Base-by-base conservation (phyloP, 2,329 filamentous ascomycete genomes). In the Aureobasidium sp. region DNA sequence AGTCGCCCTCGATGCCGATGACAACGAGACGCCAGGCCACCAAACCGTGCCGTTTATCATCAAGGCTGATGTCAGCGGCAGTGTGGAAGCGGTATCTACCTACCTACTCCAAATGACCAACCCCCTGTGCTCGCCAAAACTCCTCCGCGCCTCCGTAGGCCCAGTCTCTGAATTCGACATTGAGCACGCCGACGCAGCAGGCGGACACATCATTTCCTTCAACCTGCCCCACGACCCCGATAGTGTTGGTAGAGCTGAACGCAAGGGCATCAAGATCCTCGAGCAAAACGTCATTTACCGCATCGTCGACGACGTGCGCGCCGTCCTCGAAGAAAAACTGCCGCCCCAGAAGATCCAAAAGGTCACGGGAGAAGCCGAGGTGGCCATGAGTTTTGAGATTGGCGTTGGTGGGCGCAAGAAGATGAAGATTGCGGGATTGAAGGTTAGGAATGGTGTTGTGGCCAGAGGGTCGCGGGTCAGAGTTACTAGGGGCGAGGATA, bases 21-120 rank as follows among this genome's bases (percentile, higher is more conserved):
- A 81, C 8, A 79, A 79, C 56, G 70, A 69, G 22, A 61, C 73
- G 0, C 71, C 75, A 34, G 81, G 81, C 0, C 79, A 81, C 15
- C 78, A 80, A 64, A 77, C 82, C 17, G 82, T 96, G 52, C 88
- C 88, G 68, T 94, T 97, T 74, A 85, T 94, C 63, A 81, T 99
- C 77, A 96, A 95, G 75, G 92, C 87, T 60, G 94, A 99, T 69
- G 94, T 97, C 20, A 89, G 88, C 64, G 94, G 94, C 41, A 97
- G 93, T 0, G 91, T 92, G 0, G 94, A 99, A 77, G 94, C 94
- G 2, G 88, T 97, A 2, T 81, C 87, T 64, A 87, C 90, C 53
- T 87, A 88, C 9, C 82, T 99, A 63, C 79, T 86, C 64, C 85
- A 87, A 63, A 80, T 97, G 65, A 91, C 92, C 65, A 96, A 88